A percentile compares a stretch with the other conserved stretches of the same genome.
Evolutionary conservation across 2,329 filamentous ascomycete genomes (phyloP).

Genomic region (Aspergillus proliferans): DNA sequence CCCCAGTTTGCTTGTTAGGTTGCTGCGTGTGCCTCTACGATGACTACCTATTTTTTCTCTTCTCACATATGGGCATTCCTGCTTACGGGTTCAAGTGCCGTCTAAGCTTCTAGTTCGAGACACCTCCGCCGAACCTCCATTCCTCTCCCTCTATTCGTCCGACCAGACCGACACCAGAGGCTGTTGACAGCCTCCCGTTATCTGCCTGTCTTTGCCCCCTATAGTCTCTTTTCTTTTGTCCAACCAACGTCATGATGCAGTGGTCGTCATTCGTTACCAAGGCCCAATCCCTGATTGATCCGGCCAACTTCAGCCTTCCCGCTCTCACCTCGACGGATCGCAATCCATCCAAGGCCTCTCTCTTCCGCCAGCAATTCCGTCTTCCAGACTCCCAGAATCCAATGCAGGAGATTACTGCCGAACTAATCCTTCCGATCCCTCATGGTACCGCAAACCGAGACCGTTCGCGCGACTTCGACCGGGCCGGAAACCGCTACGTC

Average conservation of each 20-base stretch:
- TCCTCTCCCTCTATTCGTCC: constrained; percentile 7
- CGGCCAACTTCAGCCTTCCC: constrained; percentile 69
- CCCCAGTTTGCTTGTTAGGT: constrained; percentile 12
- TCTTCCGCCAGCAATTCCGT: constrained; percentile 95
- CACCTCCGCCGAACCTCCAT: constrained; percentile 1
- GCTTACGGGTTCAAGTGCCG: constrained; percentile 10
- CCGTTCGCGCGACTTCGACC: constrained; percentile 49
- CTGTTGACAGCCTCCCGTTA: not conserved
- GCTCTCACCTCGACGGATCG: constrained; percentile 67
- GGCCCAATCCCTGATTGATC: constrained; percentile 91
- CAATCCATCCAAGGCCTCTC: constrained; percentile 80
- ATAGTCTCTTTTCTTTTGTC: not conserved
- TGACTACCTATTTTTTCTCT: constrained; percentile 17
- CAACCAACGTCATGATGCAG: constrained; percentile 49
- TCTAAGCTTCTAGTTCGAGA: not conserved
- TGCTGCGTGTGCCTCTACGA: constrained; percentile 22
- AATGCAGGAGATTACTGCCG: constrained; percentile 91
- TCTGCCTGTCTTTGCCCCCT: not conserved
- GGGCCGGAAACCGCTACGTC: constrained; percentile 74
- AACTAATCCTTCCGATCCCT: constrained; percentile 76
- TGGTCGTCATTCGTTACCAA: constrained; percentile 84
- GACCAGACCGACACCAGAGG: not conserved
- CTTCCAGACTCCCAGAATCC: constrained; percentile 88
- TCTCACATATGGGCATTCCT: constrained; percentile 17
- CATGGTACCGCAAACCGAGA: constrained; percentile 56